phyloP scores from a whole-genome alignment of 805 yeast genomes.

The Teunomyces stri region DNA sequence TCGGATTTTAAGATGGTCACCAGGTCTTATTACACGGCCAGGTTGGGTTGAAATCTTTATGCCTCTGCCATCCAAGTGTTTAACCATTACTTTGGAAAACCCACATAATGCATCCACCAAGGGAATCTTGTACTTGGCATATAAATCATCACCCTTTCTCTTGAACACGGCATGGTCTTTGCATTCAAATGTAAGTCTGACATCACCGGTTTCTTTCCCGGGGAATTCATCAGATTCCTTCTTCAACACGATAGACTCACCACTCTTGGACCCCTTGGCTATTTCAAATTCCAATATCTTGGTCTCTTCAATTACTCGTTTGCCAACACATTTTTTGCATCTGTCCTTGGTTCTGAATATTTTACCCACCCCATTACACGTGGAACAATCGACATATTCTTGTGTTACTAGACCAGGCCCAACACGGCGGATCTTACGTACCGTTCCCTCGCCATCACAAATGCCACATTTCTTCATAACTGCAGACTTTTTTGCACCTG shows the following conservation, averaged over 20 bases:
- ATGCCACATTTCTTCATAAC: constrained; percentile 52
- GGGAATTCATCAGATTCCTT: constrained; percentile 79
- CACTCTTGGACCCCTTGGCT: constrained; percentile 64
- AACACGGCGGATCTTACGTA: constrained; percentile 57
- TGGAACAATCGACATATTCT: constrained; percentile 56
- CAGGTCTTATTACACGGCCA: constrained; percentile 82
- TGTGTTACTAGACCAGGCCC: constrained; percentile 76
- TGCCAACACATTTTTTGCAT: constrained; percentile 77
- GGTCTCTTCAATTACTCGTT: constrained; percentile 57
- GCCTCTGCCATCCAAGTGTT: constrained; percentile 79
- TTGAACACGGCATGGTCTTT: constrained; percentile 48
- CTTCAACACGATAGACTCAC: constrained; percentile 57
- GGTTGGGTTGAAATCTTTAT: constrained; percentile 61
- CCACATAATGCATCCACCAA: constrained; percentile 86
- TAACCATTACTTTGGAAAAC: constrained; percentile 59
- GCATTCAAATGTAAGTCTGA: constrained; percentile 59
- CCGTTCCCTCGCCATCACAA: constrained; percentile 73
- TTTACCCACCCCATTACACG: constrained; percentile 72
- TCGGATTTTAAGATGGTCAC: constrained; percentile 59
- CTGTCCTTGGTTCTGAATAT: constrained; percentile 60
- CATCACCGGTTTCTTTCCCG: constrained; percentile 75
- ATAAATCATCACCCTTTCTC: constrained; percentile 63
- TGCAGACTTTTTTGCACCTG: constrained; percentile 68
- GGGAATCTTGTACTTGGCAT: constrained; percentile 57
- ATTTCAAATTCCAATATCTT: constrained; percentile 76